Evolutionary conservation across 2,329 filamentous ascomycete species (phyloP), one percentile per base, ranked within the genome.

Genomic region (Fusarium liriodendri): DNA sequence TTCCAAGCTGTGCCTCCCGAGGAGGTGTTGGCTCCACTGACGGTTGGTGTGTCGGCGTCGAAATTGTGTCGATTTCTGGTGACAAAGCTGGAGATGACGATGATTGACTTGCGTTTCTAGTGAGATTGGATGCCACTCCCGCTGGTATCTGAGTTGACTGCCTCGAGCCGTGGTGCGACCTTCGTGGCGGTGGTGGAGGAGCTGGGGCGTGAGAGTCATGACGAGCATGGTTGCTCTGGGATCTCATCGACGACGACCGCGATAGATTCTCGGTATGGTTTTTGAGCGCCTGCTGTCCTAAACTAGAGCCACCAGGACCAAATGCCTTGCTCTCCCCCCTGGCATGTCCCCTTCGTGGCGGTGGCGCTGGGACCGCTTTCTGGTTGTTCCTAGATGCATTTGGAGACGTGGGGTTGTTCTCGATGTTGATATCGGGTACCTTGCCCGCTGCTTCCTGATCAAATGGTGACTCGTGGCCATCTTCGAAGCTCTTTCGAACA

Each of bases 141-240:
- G 76, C 50, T 55, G 71, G 60, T 58, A 74, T 55, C 32, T 76
- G 67, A 16, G 63, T 78, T 4, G 77, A 73, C 47, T 80, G 80
- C 40, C 79, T 83, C n/a, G 82, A 79, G 18, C 73, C 78, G 55
- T 84, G 83, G 35, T 82, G 82, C 8, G 85, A 85, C 33, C 89
- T 84, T 52, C 89, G 84, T 10, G 89, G 88, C 1, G 89, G 88
- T 1, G 89, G 89, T 20, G 89, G 89, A 18, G 89, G 89, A 10
- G 86, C 85, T 0, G 88, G 89, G 0, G 83, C 85, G 63, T 82
- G 81, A 20, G 80, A 77, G 66, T 81, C 82, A 60, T 83, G 80
- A 45, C 86, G 86, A 37, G 85, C 75, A 69, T 85, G 87, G 22
- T 86, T 86, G 5, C 87, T 81, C 9, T 86, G 84, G 1, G 87